Conservation (phyloP, 169 alveolate genomes). For the Eimeria necatrix region DNA sequence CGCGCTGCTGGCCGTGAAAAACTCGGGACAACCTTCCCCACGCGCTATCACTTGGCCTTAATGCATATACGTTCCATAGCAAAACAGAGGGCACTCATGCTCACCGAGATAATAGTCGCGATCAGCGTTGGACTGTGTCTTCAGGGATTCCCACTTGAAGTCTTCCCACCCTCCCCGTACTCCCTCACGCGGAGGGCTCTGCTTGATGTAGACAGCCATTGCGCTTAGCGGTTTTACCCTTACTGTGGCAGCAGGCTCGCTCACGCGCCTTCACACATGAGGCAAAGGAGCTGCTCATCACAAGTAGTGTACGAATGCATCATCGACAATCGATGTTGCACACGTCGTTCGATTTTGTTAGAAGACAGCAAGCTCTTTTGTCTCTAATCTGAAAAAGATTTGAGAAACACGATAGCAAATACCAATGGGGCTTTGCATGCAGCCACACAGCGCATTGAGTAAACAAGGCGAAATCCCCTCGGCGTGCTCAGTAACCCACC, state of each 20-base stretch:
- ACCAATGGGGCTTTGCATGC: too few species aligned
- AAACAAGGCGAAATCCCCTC: too few species aligned
- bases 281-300: background rate
- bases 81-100: background rate
- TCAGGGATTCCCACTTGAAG: slow-evolving; percentile 79
- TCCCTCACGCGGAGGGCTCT: slow-evolving; percentile 83
- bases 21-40: too few species aligned
- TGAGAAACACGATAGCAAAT: too few species aligned
- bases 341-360: background rate
- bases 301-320: background rate
- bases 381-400: too few species aligned
- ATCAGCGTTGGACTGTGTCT: slow-evolving; percentile 69
- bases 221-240: background rate
- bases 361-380: too few species aligned
- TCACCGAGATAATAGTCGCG: slow-evolving; percentile 78
- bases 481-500: too few species aligned
- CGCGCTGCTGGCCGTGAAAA: too few species aligned
- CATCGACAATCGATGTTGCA: background rate
- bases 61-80: too few species aligned
- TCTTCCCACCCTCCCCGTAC: slow-evolving; percentile 81
- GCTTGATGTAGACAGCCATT: slow-evolving; percentile 78
- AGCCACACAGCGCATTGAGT: too few species aligned
- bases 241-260: background rate
- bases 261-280: slow-evolving; percentile 12
- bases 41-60: too few species aligned